Evolutionary conservation across 768 basidiomycete species (phyloP).

Genomic region (Lactifluus volemus): DNA sequence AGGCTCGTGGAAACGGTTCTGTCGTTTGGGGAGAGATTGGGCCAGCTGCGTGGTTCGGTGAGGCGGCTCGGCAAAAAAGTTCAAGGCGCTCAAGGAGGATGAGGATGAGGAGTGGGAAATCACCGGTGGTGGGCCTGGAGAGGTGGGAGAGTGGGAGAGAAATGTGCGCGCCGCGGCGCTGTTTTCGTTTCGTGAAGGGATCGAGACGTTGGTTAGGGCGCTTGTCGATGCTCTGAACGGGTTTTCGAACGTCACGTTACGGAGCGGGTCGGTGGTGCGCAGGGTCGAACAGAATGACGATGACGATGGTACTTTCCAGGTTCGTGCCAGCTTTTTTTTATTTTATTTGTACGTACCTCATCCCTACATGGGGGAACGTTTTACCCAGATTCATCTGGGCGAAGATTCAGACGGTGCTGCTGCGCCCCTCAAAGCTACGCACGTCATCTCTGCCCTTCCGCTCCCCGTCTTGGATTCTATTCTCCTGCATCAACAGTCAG

Average conservation of each 20-base stretch:
- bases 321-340: slow-evolving; percentile 23
- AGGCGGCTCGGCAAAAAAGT: not conserved
- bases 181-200: slow-evolving; percentile 74
- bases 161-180: slow-evolving; percentile 57
- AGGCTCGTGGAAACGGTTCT: slow-evolving; percentile 59
- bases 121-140: slow-evolving; percentile 19
- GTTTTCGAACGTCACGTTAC: slow-evolving; percentile 50
- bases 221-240: slow-evolving; percentile 40
- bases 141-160: slow-evolving; percentile 10
- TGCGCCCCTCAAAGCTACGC: slow-evolving; percentile 36
- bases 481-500: slow-evolving; percentile 26
- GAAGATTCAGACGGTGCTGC: slow-evolving; percentile 17
- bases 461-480: slow-evolving; percentile 43
- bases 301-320: slow-evolving; percentile 37
- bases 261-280: slow-evolving; percentile 34
- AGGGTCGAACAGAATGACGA: slow-evolving; percentile 26
- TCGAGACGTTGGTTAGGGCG: slow-evolving; percentile 54
- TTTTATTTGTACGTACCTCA: no score
- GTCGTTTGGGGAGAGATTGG: slow-evolving; percentile 52
- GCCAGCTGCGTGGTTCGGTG: slow-evolving; percentile 18
- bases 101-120: slow-evolving; percentile 34
- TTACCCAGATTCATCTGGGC: slow-evolving; percentile 27
- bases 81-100: slow-evolving; percentile 8
- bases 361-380: not conserved
- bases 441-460: slow-evolving; percentile 72